Conservation (phyloP, 371 early-diverging fungal genomes). For the Quaeritorhiza haematococci region DNA sequence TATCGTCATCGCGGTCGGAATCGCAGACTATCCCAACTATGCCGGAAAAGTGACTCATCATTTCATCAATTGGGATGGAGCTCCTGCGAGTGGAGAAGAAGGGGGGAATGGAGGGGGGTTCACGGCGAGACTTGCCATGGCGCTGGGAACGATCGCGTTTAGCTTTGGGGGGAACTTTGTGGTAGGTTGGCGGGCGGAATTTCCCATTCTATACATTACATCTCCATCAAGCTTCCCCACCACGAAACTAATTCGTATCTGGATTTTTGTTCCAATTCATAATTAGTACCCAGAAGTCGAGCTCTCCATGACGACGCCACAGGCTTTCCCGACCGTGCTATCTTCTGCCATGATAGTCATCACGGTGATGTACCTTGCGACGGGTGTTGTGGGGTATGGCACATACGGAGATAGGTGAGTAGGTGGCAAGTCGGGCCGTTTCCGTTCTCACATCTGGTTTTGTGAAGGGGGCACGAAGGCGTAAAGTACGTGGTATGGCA, state of each 20-base stretch:
- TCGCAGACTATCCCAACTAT: conserved; percentile 27
- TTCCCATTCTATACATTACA: not conserved
- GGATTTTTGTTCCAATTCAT: too few species aligned
- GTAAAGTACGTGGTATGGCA: too few species aligned
- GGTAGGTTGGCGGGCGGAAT: conserved; percentile 7
- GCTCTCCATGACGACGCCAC: conserved; percentile 73
- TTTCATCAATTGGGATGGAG: conserved; percentile 11
- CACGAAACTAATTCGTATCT: too few species aligned
- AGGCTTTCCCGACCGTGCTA: conserved; percentile 66
- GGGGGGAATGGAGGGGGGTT: not conserved
- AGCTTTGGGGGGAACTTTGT: conserved; percentile 49
- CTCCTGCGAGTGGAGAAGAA: not conserved
- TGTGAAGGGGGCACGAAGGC: too few species aligned
- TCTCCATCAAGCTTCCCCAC: not conserved
- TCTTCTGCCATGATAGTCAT: conserved; percentile 63
- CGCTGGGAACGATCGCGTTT: conserved; percentile 44
- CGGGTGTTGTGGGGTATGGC: conserved; percentile 73
- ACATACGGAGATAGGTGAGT: conserved; percentile 81
- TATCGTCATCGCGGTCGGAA: conserved; percentile 37
- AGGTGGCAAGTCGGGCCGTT: too few species aligned
- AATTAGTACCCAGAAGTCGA: conserved; percentile 78
- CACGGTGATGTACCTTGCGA: conserved; percentile 67
- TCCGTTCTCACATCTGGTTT: too few species aligned
- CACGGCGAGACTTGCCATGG: conserved; percentile 17
- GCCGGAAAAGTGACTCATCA: conserved; percentile 24